Evolutionary conservation across 2,329 filamentous ascomycete genomes (phyloP).

Genomic region (Hymenoscyphus linearis): DNA sequence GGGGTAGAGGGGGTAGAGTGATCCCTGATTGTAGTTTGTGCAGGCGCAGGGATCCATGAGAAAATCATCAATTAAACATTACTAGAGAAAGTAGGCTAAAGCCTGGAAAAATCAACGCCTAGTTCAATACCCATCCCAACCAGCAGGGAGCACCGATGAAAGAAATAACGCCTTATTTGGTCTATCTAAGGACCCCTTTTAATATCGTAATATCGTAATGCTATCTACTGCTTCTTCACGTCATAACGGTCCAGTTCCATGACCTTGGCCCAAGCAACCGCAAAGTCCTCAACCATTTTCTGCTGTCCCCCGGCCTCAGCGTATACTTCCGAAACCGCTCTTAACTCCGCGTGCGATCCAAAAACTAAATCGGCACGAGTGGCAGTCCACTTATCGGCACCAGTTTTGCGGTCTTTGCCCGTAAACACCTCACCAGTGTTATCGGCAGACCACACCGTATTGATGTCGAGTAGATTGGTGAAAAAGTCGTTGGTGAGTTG

Average conservation of each 20-base stretch:
- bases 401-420: slow-evolving; percentile 49
- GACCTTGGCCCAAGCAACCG: slow-evolving; percentile 53
- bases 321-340: slow-evolving; percentile 53
- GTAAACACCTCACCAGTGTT: slow-evolving; percentile 43
- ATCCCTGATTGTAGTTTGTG: neutral
- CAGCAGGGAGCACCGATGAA: too few relatives aligned
- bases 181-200: too few relatives aligned
- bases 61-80: neutral
- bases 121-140: too few relatives aligned
- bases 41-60: neutral
- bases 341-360: slow-evolving; percentile 53
- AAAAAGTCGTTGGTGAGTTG: slow-evolving; percentile 57
- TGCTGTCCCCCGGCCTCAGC: slow-evolving; percentile 42
- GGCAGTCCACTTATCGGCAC: slow-evolving; percentile 50
- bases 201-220: too few relatives aligned
- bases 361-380: slow-evolving; percentile 53
- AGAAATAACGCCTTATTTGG: too few relatives aligned
- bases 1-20: neutral
- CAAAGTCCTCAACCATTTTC: slow-evolving; percentile 53
- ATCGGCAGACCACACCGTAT: slow-evolving; percentile 45
- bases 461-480: slow-evolving; percentile 52
- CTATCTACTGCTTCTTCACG: slow-evolving; percentile 27
- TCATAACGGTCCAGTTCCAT: slow-evolving; percentile 56
- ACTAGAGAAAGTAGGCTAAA: too few relatives aligned
- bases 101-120: too few relatives aligned